These are phyloP conservation scores for Brasenia schreberi DNA, from an alignment of 164 flowering plant species.

Conservation along the genomic window DNA sequence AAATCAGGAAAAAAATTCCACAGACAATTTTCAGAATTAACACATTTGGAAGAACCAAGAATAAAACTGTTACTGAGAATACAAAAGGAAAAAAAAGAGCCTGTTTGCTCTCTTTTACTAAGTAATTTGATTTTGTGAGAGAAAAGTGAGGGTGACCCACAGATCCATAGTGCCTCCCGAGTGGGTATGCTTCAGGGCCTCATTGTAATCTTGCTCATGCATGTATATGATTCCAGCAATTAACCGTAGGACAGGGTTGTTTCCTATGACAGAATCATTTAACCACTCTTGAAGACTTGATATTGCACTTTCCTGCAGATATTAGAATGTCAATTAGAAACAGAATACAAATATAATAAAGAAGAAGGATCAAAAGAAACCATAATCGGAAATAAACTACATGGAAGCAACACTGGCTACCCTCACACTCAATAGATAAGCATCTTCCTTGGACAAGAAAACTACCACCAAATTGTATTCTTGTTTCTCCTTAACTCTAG, in stretches of 20 bases:
- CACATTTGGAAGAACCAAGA: too few species aligned
- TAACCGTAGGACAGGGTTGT: conserved; percentile 53
- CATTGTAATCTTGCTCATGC: conserved; percentile 89
- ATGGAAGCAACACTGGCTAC: too few species aligned
- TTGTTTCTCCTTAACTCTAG: too few species aligned
- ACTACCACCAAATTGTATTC: too few species aligned
- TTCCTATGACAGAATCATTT: conserved; percentile 77
- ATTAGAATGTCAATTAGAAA: too few species aligned
- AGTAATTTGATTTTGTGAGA: background rate
- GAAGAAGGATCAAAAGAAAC: background rate
- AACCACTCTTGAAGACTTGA: conserved; percentile 77
- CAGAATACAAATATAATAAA: background rate
- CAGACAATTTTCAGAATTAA: too few species aligned
- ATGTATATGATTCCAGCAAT: conserved; percentile 76
- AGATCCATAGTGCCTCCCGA: conserved; percentile 94
- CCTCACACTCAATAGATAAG: too few species aligned
- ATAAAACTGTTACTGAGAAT: too few species aligned
- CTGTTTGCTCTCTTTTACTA: too few species aligned
- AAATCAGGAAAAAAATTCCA: too few species aligned
- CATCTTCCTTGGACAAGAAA: too few species aligned
- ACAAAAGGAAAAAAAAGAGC: background rate
- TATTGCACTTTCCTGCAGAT: conserved; percentile 44
- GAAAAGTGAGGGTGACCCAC: conserved; percentile 27
- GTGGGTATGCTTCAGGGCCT: conserved; percentile 83
- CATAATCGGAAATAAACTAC: background rate